Base-by-base conservation (phyloP, 768 basidiomycete genomes). In the Boletellus sp. region DNA sequence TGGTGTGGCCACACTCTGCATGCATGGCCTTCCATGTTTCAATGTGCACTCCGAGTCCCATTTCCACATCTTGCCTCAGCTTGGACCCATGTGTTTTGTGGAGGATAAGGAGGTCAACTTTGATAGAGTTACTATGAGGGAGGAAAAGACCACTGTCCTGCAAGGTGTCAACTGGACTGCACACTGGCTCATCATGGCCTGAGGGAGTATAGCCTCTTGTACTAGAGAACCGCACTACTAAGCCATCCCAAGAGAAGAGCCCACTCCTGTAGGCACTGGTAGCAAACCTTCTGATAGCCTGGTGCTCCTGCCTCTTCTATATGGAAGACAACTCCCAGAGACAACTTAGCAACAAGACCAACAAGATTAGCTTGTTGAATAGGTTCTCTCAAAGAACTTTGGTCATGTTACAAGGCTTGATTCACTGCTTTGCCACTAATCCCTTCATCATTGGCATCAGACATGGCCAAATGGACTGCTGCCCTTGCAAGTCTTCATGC, bases 91-190 rank as follows among this genome's bases (percentile, higher is more conserved):
- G 4, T 97, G 91, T 71, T 93, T 92, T 60, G 83, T 95, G 16
- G 92, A 96, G 52, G 96, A 99, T 64, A 94, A 97, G 58, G 96
- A 98, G 69, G 87, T 99, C 42, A 96, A 98, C 70, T 93, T 99
- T 60, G 90, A 94, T 63, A 90, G 85, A 46, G 84, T 94, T 10
- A n/a, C n/a, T n/a, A 70, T 97, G 36, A 80, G 89, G 47, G 89
- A 91, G 60, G 90, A 92, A 66, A 87, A 93, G 67, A 84, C 93
- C 32, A 74, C 79, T 2, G 70, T 94, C 8, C 90, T 92, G 0
- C 84, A 86, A 58, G 86, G 85, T 36, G 84, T 90, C 48, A 83
- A 77, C 57, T 94, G 90, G 86, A 87, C 85, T 0, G 94, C 96
- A 2, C 96, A 99, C 65, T 99, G 96, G 96, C 78, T 99, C 28